Evolutionary conservation across 148 eudicot genomes (phyloP).

Genomic region (Camellia japonica): DNA sequence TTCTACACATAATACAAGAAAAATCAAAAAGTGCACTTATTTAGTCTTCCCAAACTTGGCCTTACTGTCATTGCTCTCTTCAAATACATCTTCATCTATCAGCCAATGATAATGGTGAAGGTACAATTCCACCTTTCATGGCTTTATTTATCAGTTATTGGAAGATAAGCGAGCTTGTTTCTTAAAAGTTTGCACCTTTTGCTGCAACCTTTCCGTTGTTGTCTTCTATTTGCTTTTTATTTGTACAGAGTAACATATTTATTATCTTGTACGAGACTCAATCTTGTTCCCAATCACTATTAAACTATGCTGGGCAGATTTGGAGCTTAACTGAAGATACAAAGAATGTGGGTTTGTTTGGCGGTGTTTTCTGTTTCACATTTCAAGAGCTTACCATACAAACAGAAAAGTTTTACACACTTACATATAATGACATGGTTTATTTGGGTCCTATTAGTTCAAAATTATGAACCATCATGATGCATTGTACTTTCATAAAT

Average conservation of each 20-base stretch:
- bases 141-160: no score
- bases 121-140: no score
- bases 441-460: neutral
- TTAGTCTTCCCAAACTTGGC: no score
- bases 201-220: no score
- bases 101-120: no score
- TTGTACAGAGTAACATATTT: slow-evolving; percentile 1
- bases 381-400: neutral
- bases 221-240: neutral
- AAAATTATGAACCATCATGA: neutral
- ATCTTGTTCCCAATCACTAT: neutral
- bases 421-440: neutral
- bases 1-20: no score
- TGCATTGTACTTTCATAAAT: neutral
- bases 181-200: no score
- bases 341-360: neutral
- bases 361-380: slow-evolving; percentile 13
- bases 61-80: no score
- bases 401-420: neutral
- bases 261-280: neutral
- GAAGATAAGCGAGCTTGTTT: neutral
- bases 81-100: no score
- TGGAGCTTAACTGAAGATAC: neutral
- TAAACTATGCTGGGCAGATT: neutral
- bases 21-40: no score